Evolutionary conservation across 176 grass and related monocot species (phyloP), one percentile per base, ranked within the genome.

Genomic region (Bonia amplexicaulis): DNA sequence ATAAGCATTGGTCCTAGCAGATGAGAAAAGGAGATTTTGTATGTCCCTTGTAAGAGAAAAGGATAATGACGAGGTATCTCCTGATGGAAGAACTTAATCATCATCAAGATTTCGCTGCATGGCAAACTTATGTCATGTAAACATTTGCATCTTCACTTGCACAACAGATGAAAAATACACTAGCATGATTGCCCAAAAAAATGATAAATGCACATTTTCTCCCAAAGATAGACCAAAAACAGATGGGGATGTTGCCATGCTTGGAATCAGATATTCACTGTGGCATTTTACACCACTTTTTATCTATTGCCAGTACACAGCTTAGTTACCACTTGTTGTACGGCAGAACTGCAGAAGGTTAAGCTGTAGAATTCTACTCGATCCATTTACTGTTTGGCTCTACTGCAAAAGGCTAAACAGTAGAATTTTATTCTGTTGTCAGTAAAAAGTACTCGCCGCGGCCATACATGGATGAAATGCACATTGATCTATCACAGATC

Each of bases 31-130:
- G 9, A 66, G 60, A 76, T 69, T 74, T 11, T 60, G 2, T 20
- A 82, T 26, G 52, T 25, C 46, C 55, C 52, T 73, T 74, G 71
- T 85, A 13, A 74, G 49, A 74, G 68, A 26, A 85, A 74, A 52
- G 7, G 2, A 6, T 74, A 80, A 33, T 33, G 2, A 85, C 48
- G 26, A 80, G 31, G 26, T 20, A 84, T 73, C 20, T 29, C 58
- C 46, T 14, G 29, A 35, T 44, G 19, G 20, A 52, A 46, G 41
- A 74, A 57, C 27, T 33, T 26, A 46, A 20, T 57, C 26, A 61
- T 22, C 20, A 67, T 5, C 62, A 47, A 37, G 27, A 73, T 46
- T 68, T 71, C 69, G 41, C 27, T 74, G 48, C 67, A 44, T 41
- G 73, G 12, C 11, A 67, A 31, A 81, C 59, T 51, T 52, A 64